Base-by-base conservation (phyloP, 2,329 filamentous ascomycete species). In the Arachnomyces sp. region DNA sequence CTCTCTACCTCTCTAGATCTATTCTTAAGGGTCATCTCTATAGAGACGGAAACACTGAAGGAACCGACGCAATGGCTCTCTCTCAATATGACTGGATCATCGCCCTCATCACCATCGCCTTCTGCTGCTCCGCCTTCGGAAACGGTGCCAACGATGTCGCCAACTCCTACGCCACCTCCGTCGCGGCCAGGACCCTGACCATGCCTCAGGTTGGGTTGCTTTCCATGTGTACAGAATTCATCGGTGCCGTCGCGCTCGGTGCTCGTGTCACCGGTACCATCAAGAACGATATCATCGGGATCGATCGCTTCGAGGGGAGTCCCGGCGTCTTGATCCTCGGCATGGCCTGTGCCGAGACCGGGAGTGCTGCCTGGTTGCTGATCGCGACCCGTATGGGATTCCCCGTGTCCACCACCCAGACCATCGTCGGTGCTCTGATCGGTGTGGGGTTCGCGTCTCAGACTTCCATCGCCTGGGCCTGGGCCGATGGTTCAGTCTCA, bases 131-230 rank as follows among this genome's bases (percentile, higher is more conserved):
- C 28, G 48, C 60, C 28, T 62, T 61, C 38, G 56, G 56, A 47
- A 65, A 64, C 43, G 61, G 61, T 25, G 53, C 53, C 49, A 70
- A 72, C 55, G 71, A 74, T 71, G 71, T 74, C 44, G 71, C 72
- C 56, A 76, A 75, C 53, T 65, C 71, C 0, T 76, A 73, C 56
- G 73, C 73, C 21, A 72, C 69, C 14, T 69, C 64, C 3, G 69
- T 75, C 28, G 71, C 71, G 11, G 72, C 72, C 3, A 60, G 65
- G 17, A 72, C 71, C 29, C 61, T 75, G 50, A 69, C 68, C 30
- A 73, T 75, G 69, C 61, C 64, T 36, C 69, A 73, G 52, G 72
- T 65, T 50, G 72, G 71, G 46, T 52, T 74, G 16, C 55, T 75
- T 14, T 65, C 71, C 39, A 60, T 66, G 17, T 47, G 66, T 43